These are phyloP conservation scores for Cladosporium colombiae DNA, from an alignment of 2,329 filamentous ascomycete species.

Conservation along the genomic window DNA sequence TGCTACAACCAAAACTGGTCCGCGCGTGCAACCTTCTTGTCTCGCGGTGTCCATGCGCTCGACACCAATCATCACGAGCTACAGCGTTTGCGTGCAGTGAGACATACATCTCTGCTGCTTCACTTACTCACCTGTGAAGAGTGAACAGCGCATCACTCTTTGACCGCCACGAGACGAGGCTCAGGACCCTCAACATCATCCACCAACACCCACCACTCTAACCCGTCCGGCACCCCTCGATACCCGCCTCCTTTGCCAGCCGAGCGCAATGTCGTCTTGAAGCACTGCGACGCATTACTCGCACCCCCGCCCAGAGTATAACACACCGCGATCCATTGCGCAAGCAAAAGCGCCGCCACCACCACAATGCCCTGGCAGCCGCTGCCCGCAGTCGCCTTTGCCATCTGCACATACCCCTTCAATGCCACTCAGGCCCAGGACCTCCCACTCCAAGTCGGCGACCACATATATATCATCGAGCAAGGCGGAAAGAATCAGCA, in stretches of 20 bases:
- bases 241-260: neutral
- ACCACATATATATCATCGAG: conserved; percentile 98
- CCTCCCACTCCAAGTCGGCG: conserved; percentile 93
- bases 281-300: neutral
- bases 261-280: conserved; percentile 11
- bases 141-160: conserved; percentile 5
- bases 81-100: neutral
- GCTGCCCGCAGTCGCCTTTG: conserved; percentile 94
- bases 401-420: conserved; percentile 94
- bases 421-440: conserved; percentile 82
- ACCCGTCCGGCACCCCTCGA: neutral
- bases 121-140: conserved; percentile 4
- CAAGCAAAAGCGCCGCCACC: neutral
- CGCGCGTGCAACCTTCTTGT: conserved; percentile 6
- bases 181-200: neutral
- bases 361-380: conserved; percentile 88
- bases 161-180: conserved; percentile 9
- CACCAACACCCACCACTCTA: neutral
- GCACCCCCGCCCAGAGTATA: neutral
- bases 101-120: neutral
- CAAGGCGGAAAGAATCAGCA: conserved; percentile 81
- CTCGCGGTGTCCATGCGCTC: neutral
- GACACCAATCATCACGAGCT: neutral
- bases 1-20: neutral
- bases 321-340: neutral